phyloP scores from a whole-genome alignment of 345 rosid genomes.

The Lagerstroemia speciosa region DNA sequence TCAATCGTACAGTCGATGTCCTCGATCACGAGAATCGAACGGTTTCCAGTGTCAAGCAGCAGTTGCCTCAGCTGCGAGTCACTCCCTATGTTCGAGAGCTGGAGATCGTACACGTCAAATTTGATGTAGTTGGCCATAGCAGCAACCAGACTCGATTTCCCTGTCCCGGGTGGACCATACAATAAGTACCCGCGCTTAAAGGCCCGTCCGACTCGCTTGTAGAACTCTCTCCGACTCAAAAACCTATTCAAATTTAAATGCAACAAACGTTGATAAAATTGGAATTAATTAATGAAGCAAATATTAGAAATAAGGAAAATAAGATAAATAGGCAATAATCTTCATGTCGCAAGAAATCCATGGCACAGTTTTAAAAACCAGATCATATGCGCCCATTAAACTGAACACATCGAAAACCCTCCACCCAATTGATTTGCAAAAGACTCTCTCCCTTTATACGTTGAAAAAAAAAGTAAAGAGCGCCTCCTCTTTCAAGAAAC shows the following conservation, averaged over 20 bases:
- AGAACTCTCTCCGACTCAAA: constrained; percentile 33
- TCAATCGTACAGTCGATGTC: constrained; percentile 32
- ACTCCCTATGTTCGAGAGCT: constrained; percentile 28
- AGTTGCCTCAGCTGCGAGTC: constrained; percentile 41
- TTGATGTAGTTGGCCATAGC: constrained; percentile 43
- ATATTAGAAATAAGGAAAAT: no score
- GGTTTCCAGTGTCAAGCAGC: constrained; percentile 29
- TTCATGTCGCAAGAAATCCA: no score
- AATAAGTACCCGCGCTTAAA: constrained; percentile 50
- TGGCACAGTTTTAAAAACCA: no score
- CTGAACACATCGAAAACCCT: no score
- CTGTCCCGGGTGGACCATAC: constrained; percentile 49
- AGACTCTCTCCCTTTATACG: no score
- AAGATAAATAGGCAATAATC: no score
- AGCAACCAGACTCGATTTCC: constrained; percentile 46
- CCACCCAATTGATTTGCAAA: no score
- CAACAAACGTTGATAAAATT: no score
- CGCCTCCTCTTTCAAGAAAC: no score
- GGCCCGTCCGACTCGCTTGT: constrained; percentile 40
- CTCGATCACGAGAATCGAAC: constrained; percentile 41
- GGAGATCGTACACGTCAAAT: constrained; percentile 42
- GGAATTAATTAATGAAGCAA: no score
- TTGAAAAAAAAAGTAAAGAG: no score
- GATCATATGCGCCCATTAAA: no score
- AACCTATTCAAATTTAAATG: constrained; percentile 1